These are phyloP conservation scores for Blastobotrys aristatus DNA, from an alignment of 1,139 yeast species.

Conservation along the genomic window DNA sequence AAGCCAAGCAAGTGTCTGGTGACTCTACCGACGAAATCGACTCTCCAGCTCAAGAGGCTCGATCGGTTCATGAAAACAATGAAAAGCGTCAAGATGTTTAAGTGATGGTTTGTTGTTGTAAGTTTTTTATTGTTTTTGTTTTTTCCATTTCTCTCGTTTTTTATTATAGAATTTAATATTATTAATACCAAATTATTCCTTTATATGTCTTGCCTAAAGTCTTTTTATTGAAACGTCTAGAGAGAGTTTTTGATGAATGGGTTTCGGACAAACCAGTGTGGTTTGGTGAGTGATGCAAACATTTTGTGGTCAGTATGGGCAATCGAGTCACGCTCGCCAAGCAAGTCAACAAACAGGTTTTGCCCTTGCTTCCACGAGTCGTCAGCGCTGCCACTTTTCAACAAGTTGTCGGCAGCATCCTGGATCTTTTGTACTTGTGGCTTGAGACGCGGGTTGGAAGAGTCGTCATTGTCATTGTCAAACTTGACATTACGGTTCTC, in stretches of 20 bases:
- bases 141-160: neutral
- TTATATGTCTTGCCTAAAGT: neutral
- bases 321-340: conserved; percentile 3
- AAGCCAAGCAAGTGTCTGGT: neutral
- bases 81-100: conserved; percentile 1
- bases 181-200: neutral
- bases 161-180: neutral
- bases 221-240: neutral
- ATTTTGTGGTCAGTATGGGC: conserved; percentile 2
- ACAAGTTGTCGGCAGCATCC: neutral
- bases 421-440: neutral
- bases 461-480: conserved; percentile 6
- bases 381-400: neutral
- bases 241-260: neutral
- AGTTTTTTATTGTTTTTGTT: neutral
- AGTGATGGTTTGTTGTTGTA: neutral
- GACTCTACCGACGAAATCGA: neutral
- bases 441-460: neutral
- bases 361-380: neutral
- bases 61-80: neutral
- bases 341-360: conserved; percentile 1
- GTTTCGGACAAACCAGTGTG: neutral
- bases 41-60: conserved; percentile 3
- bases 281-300: neutral
- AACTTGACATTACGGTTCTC: conserved; percentile 14